Base-by-base conservation (phyloP, 805 yeast genomes). In the Candida succiphila region DNA sequence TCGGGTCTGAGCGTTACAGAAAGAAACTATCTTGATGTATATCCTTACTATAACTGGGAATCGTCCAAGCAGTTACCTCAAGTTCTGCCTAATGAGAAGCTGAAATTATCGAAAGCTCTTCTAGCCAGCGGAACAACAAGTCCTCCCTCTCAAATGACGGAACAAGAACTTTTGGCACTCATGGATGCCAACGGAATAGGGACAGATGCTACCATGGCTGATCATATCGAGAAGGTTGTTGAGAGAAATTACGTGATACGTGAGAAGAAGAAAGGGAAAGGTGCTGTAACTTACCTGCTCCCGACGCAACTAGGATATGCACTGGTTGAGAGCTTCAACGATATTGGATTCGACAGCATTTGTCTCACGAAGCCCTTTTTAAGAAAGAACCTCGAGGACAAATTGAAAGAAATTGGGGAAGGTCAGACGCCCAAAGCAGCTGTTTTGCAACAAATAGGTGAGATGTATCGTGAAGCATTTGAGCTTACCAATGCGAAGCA, bases 151-250 rank as follows among this genome's bases (percentile, higher is more conserved):
- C 80, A 76, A 34, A 69, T 92, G 66, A 89, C 97, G 0, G 99
- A 92, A 54, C 69, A 95, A 0, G 98, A 89, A 50, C 65, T 92
- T 17, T 86, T 92, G 57, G 79, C 85, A 8, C 60, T 92, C 30
- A 92, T 92, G 99, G 97, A 94, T 60, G 83, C 77, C 9, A 92
- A 92, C 54, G 97, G 97, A 0, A 92, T 92, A 29, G 99, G 99
- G 3, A 92, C 99, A 0, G 99, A 92, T 61, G 99, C 99, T 1
- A 92, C 99, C 0, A 94, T 92, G 56, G 98, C 97, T 0, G 98
- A 92, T 28, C 99, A 92, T 56, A 92, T 92, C 25, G 87, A 82
- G 37, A 88, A 83, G 49, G 76, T 92, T 28, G 58, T 70, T 20
- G 54, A 55, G 9, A 59, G 98, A 34, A 74, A 75, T 15, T 94